Evolutionary conservation across 2,329 filamentous ascomycete species (phyloP), one percentile per base, ranked within the genome.

Genomic region (Coniochaeta ligniaria): DNA sequence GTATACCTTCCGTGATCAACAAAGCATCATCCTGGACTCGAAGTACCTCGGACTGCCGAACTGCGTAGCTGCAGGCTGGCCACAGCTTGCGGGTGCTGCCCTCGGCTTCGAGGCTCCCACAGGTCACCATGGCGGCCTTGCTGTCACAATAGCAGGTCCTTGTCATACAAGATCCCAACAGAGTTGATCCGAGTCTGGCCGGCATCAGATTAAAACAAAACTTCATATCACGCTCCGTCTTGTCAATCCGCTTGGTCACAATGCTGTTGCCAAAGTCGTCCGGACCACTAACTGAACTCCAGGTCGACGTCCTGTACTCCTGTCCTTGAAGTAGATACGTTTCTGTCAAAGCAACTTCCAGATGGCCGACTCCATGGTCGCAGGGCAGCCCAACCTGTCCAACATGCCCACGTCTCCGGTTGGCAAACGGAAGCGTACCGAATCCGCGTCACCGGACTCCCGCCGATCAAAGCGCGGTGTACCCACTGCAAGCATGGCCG

Each of bases 391-490:
- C 59, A 80, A 82, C 61, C 74, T 81, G 59, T 74, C 76, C 52
- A 71, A 73, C 65, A 62, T 75, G 67, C 64, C 73, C 59, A 68
- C 73, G 65, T 75, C 78, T 60, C 80, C 81, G 12, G 73, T 73
- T 17, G 77, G 80, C 68, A 86, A 85, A 73, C 76, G 83, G 62
- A 85, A 85, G 75, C 81, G 83, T 59, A 71, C 73, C 24, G 80
- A 80, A 60, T 75, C 76, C 9, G 72, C 70, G 2, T 83, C 79
- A 38, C 80, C 82, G 8, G 79, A 78, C 58, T 71, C 76, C 5
- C 75, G 80, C 47, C 78, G 82, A 22, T 73, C 74, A 45, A 86
- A 84, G 70, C 81, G 81, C 35, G 73, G 74, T 59, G 75, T 75
- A 11, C 77, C 80, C 11, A 69, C 76, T 7, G 75, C 78, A 5